phyloP scores from a whole-genome alignment of 1,139 yeast genomes.

The Meyerozyma athensensis region DNA sequence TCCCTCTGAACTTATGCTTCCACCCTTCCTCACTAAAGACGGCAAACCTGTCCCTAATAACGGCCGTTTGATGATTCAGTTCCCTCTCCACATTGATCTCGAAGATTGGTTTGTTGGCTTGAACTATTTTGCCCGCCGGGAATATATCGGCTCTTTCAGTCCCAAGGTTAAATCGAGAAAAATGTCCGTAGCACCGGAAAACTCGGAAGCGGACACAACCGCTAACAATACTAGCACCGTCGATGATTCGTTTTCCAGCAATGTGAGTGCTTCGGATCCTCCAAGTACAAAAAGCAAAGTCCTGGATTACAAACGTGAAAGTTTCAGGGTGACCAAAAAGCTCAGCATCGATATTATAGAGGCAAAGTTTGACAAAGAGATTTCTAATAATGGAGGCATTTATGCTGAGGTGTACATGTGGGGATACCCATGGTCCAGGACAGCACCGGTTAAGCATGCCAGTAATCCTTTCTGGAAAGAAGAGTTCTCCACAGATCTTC shows the following conservation, averaged over 20 bases:
- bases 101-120: conserved; percentile 84
- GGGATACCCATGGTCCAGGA: conserved; percentile 67
- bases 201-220: conserved; percentile 2
- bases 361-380: conserved; percentile 46
- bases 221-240: conserved; percentile 8
- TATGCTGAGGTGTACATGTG: conserved; percentile 64
- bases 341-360: conserved; percentile 61
- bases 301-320: conserved; percentile 26
- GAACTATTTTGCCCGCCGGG: conserved; percentile 61
- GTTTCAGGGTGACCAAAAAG: conserved; percentile 52
- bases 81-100: conserved; percentile 65
- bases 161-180: conserved; percentile 3
- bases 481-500: conserved; percentile 51
- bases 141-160: conserved; percentile 41
- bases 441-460: conserved; percentile 51
- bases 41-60: conserved; percentile 30
- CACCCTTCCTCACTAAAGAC: conserved; percentile 29
- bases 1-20: conserved; percentile 20
- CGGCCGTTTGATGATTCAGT: conserved; percentile 52
- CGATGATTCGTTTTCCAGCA: conserved; percentile 5
- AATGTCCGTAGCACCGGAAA: background rate
- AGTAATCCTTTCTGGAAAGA: conserved; percentile 71
- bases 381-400: conserved; percentile 25
- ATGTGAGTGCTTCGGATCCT: background rate
- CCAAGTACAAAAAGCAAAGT: conserved; percentile 10